Evolutionary conservation across 352 stramenopile genomes (phyloP).

Genomic region (Phytopythium sindhum): DNA sequence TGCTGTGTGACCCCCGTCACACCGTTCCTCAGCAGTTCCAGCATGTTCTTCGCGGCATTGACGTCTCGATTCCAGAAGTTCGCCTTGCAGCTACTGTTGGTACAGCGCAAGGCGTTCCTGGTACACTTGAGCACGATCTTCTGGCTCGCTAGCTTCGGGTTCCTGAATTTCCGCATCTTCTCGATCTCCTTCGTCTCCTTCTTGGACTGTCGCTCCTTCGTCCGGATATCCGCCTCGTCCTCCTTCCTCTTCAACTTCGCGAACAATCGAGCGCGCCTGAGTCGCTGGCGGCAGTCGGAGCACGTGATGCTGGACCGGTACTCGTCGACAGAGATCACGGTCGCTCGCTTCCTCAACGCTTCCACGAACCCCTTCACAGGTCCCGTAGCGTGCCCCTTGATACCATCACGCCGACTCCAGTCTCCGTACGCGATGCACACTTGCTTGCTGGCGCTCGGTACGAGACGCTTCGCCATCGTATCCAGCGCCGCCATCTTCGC

Average conservation of each 20-base stretch:
- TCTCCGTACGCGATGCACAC: neutral
- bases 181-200: conserved; percentile 2
- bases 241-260: neutral
- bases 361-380: conserved; percentile 14
- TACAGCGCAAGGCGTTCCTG: neutral
- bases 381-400: conserved; percentile 12
- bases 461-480: too few species aligned
- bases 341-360: conserved; percentile 5
- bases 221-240: neutral
- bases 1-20: too few species aligned
- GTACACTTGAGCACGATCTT: conserved; percentile 4
- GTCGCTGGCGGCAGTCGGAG: neutral
- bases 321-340: neutral
- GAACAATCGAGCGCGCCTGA: neutral
- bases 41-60: neutral
- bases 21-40: neutral
- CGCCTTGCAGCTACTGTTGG: neutral
- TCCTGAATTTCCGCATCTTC: conserved; percentile 1
- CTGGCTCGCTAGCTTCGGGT: neutral
- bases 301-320: neutral
- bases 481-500: neutral
- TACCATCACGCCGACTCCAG: conserved; percentile 2
- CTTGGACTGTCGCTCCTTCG: neutral
- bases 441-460: conserved; percentile 3
- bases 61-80: neutral